Percentiles rank a stretch among this genome's conserved stretches.
Evolutionary conservation across 2,329 filamentous ascomycete genomes (phyloP).

Genomic region (Phialophora expanda): DNA sequence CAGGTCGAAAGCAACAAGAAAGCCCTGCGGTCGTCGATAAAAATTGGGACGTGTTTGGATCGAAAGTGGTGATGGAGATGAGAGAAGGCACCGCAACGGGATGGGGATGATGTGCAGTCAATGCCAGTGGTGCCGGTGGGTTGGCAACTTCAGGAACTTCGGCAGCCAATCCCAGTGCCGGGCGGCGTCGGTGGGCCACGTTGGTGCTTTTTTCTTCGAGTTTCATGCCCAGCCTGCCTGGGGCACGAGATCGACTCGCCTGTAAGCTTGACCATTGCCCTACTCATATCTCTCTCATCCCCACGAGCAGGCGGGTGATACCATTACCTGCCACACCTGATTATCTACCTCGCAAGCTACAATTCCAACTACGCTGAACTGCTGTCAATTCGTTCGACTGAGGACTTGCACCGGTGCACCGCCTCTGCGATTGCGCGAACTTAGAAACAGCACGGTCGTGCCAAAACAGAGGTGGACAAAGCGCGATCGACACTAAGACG

Average conservation of each 20-base stretch:
- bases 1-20: conserved; percentile 3
- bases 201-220: conserved; percentile 1
- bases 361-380: background rate
- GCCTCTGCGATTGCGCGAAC: background rate
- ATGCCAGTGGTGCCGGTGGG: conserved; percentile 2
- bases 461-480: no score
- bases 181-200: background rate
- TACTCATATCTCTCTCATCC: background rate
- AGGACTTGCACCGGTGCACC: background rate
- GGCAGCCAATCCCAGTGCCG: conserved; percentile 3
- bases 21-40: conserved; percentile 1
- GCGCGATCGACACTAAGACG: no score
- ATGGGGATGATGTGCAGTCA: conserved; percentile 8
- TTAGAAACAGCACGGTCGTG: no score
- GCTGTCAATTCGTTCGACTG: background rate
- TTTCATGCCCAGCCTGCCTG: conserved; percentile 5
- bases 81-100: conserved; percentile 6
- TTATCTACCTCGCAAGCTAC: background rate
- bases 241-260: background rate
- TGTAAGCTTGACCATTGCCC: conserved; percentile 2
- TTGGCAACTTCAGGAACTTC: background rate
- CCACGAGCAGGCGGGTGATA: background rate
- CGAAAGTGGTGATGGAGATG: conserved; percentile 9
- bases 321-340: background rate
- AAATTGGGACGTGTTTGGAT: conserved; percentile 14